phyloP scores from a whole-genome alignment of 2,329 filamentous ascomycete species.

The Ascochyta koolunga region DNA sequence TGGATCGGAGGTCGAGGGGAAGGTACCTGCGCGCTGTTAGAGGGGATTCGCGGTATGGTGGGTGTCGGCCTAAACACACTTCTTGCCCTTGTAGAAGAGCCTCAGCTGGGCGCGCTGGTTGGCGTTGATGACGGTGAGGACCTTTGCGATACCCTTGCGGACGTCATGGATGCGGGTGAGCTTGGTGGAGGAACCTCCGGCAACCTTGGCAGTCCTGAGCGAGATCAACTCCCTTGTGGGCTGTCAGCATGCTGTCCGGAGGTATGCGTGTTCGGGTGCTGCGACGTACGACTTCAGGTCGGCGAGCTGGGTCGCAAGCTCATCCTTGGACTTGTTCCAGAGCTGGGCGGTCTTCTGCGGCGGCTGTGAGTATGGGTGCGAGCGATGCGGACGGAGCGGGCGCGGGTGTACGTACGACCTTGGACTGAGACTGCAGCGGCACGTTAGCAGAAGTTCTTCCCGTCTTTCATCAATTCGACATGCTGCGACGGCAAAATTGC shows the following conservation, averaged over 20 bases:
- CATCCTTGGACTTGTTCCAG: conserved; percentile 99
- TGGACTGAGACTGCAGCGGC: conserved; percentile 40
- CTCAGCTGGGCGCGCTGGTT: conserved; percentile 94
- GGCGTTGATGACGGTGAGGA: conserved; percentile 99
- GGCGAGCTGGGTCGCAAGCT: conserved; percentile 75
- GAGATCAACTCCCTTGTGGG: conserved; percentile 76
- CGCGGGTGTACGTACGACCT: conserved; percentile 62
- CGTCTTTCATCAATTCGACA: conserved; percentile 1
- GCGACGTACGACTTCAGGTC: conserved; percentile 47
- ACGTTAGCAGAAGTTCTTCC: conserved; percentile 15
- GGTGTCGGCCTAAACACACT: conserved; percentile 53
- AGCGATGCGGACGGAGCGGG: conserved; percentile 32
- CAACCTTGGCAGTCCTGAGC: conserved; percentile 98
- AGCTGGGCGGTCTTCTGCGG: conserved; percentile 82
- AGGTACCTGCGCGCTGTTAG: conserved; percentile 65
- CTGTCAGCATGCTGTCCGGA: conserved; percentile 38
- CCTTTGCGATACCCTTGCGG: conserved; percentile 98
- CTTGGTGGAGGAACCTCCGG: conserved; percentile 89
- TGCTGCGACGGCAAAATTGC: conserved; percentile 25
- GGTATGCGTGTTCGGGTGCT: conserved; percentile 6
- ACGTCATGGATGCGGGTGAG: conserved; percentile 84
- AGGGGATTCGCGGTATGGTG: conserved; percentile 3
- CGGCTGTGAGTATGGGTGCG: conserved; percentile 43
- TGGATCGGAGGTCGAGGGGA: conserved; percentile 96
- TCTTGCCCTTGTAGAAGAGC: conserved; percentile 99